Conservation (phyloP, 176 grass and related monocot species). For the Avena eriantha region DNA sequence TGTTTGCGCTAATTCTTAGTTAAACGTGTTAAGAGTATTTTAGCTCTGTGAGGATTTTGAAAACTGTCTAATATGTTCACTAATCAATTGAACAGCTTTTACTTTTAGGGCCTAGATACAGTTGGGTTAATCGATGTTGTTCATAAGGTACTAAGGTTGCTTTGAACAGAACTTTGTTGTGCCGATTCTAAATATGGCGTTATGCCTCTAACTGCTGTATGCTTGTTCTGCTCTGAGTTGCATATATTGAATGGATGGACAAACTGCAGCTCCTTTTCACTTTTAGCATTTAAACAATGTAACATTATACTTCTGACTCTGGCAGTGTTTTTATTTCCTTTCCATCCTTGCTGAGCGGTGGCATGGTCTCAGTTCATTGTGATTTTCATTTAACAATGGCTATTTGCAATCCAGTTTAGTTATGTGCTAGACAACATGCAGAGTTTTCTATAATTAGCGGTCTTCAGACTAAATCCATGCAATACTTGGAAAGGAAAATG, state of each 20-base stretch:
- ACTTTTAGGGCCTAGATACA: background rate
- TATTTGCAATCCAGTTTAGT: background rate
- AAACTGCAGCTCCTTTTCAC: background rate
- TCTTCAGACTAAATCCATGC: background rate
- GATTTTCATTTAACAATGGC: background rate
- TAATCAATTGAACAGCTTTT: background rate
- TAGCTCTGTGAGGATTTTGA: background rate
- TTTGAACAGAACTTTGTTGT: background rate
- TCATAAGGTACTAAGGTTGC: background rate
- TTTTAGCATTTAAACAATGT: constrained; percentile 11
- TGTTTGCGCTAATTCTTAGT: background rate
- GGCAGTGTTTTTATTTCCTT: background rate
- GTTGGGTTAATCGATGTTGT: background rate
- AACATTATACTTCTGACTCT: background rate
- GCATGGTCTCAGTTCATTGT: background rate
- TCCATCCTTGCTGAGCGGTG: background rate
- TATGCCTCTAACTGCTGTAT: background rate
- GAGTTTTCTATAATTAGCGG: background rate
- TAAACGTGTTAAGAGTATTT: background rate
- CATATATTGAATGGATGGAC: constrained; percentile 9
- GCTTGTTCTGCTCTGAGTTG: constrained; percentile 6
- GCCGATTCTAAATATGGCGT: background rate
- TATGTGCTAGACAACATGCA: background rate
- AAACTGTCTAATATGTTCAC: background rate
- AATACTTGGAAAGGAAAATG: background rate